Evolutionary conservation across 2,329 filamentous ascomycete genomes (phyloP).

Genomic region (Leptographium flavum): DNA sequence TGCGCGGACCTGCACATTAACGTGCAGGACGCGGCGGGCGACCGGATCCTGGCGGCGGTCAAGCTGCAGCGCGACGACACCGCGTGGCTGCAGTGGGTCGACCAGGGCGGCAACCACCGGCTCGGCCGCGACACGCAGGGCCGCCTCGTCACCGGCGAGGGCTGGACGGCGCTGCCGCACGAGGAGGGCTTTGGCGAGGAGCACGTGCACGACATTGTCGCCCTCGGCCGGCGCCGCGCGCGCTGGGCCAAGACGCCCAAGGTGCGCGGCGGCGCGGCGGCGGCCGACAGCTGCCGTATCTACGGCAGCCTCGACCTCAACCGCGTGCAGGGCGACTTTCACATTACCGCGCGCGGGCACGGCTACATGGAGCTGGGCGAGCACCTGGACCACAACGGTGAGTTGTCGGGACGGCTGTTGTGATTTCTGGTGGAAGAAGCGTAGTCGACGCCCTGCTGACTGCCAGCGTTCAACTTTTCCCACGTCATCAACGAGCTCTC

Average conservation of each 20-base stretch:
- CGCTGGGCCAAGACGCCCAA: conserved; percentile 66
- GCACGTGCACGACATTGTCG: conserved; percentile 84
- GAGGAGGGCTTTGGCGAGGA: conserved; percentile 63
- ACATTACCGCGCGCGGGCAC: conserved; percentile 89
- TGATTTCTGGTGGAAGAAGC: background rate
- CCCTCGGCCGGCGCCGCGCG: conserved; percentile 46
- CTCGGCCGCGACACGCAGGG: conserved; percentile 42
- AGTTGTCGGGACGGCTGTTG: conserved; percentile 22
- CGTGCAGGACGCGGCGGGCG: conserved; percentile 88
- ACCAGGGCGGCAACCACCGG: conserved; percentile 50
- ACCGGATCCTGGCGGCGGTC: conserved; percentile 72
- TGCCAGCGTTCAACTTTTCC: conserved; percentile 83
- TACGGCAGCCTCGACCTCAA: conserved; percentile 86
- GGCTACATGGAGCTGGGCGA: conserved; percentile 73
- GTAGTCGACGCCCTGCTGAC: background rate
- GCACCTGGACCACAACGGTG: conserved; percentile 72
- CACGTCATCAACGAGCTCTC: conserved; percentile 93
- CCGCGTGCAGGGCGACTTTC: conserved; percentile 95
- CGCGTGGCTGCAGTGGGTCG: conserved; percentile 68
- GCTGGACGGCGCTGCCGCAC: conserved; percentile 34
- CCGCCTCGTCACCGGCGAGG: conserved; percentile 39
- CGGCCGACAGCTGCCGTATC: conserved; percentile 67
- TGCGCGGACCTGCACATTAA: conserved; percentile 88
- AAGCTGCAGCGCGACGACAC: conserved; percentile 65
- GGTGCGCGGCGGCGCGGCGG: conserved; percentile 30